These are phyloP conservation scores for Parascedosporium putredinis DNA, from an alignment of 2,329 filamentous ascomycete species.

Conservation along the genomic window DNA sequence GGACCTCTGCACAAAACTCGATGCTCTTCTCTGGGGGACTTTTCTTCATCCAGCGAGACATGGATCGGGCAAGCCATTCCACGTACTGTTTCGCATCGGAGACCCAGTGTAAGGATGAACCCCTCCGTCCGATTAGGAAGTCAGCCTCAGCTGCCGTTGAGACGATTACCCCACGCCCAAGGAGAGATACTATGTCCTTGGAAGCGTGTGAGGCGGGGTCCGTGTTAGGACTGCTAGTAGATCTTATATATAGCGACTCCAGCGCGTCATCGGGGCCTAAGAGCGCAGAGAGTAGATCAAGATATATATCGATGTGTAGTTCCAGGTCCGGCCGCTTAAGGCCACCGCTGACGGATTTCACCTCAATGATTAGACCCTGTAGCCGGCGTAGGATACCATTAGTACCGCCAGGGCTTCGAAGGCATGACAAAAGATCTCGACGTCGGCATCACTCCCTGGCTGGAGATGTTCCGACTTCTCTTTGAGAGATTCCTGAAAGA, in stretches of 20 bases:
- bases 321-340: constrained; percentile 29
- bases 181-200: constrained; percentile 33
- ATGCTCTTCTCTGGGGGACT: constrained; percentile 23
- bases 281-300: constrained; percentile 30
- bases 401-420: constrained; percentile 66
- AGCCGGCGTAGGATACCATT: constrained; percentile 68
- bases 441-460: constrained; percentile 21
- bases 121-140: constrained; percentile 13
- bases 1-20: constrained; percentile 34
- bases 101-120: constrained; percentile 40
- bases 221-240: not conserved
- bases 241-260: constrained; percentile 15
- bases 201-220: not conserved
- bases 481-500: constrained; percentile 38
- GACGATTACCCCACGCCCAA: constrained; percentile 39
- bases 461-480: constrained; percentile 8
- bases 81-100: constrained; percentile 54
- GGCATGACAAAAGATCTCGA: constrained; percentile 47
- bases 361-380: constrained; percentile 46
- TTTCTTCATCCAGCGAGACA: constrained; percentile 34
- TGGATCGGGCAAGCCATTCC: constrained; percentile 59
- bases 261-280: constrained; percentile 27
- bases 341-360: constrained; percentile 26
- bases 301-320: constrained; percentile 31
- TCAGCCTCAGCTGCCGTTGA: constrained; percentile 45